Base-by-base conservation (phyloP, 352 stramenopile species). In the Pythium dissotocum region DNA sequence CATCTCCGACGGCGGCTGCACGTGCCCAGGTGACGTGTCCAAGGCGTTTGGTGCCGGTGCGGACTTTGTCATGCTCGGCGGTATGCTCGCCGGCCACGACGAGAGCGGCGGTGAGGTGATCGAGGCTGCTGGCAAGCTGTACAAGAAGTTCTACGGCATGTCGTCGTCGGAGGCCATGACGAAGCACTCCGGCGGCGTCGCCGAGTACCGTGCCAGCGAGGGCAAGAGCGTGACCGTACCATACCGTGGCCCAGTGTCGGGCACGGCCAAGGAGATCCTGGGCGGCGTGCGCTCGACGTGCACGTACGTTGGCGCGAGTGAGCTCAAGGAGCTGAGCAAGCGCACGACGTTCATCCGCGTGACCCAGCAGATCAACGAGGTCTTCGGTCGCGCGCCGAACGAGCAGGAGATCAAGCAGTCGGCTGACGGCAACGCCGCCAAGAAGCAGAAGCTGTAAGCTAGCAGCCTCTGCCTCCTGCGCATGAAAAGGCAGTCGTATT, bases 101-200 rank as follows among this genome's bases (percentile, higher is more conserved):
- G 92, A 98, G 72, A 94, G 81, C 65, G 91, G 90, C 14, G 92
- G 92, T 13, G 81, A 95, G 3, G 87, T 91, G 53, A 82, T 97
- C 26, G 82, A 95, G 61, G 59, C 77, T 13, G 80, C 75, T 35
- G 87, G 88, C 44, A 86, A 88, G 53, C 30, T 80, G 51, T 90
- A 87, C 68, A 98, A 98, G 79, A 82, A 88, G 61, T 98, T 98
- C 69, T 98, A 98, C 75, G 93, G 93, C 63, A 98, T 98, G 93
- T 95, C 82, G 73, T 97, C 87, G 32, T 87, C 87, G 1, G 89
- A 93, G 33, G 93, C 93, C 60, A 98, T 98, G 91, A 90, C 91
- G 61, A 98, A 98, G 74, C 92, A 98, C 71, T 79, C 76, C 35
- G 93, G 93, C 4, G 91, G 92, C 21, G 91, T 98, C 8, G 90